Evolutionary conservation across 2,329 filamentous ascomycete species (phyloP), one percentile per base, ranked within the genome.

Genomic region (Cyanodermella asteris): DNA sequence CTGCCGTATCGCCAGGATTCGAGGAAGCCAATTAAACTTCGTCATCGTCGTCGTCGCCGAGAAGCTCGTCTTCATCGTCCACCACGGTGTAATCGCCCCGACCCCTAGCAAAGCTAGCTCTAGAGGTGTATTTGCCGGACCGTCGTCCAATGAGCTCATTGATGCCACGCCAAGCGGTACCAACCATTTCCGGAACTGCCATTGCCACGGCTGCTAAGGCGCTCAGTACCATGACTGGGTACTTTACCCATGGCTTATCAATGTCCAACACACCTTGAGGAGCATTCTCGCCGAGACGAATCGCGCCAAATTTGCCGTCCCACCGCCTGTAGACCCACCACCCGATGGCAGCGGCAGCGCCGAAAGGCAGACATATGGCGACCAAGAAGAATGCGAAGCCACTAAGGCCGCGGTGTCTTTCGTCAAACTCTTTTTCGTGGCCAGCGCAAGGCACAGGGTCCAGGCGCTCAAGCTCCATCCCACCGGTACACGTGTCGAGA

Each of bases 11-110:
- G n/a, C n/a, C n/a, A n/a, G n/a, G n/a, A n/a, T 5, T 19, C 16
- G 5, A 8, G 19, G 25, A 13, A 10, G n/a, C 21, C 11, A 18
- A 18, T 21, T 43, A 70, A 24, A 72, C 75, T 32, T 93, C 84
- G 42, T 93, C 81, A 35, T 93, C 84, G 36, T 80, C 81, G 31
- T 91, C 82, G 37, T 93, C 84, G 1, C 87, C 87, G 18, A 97
- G 53, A 36, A 97, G 54, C 55, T 94, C 84, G 24, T 84, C 84
- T 46, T 94, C 87, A 43, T 94, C 87, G 39, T 91, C 81, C 25
- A 91, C 80, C 39, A 73, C 63, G 10, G 72, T 67, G 46, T 94
- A 94, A 46, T 91, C 78, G n/a, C 75, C 72, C 28, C 77, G 64
- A 1, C 78, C 74, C 28, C 81, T 65, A 5, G 81, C 75, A 50